A percentile compares a stretch with the other conserved stretches of the same genome.
These are phyloP conservation scores for Pyrus hybrid DNA, from an alignment of 331 rosid genomes.

Conservation along the genomic window DNA sequence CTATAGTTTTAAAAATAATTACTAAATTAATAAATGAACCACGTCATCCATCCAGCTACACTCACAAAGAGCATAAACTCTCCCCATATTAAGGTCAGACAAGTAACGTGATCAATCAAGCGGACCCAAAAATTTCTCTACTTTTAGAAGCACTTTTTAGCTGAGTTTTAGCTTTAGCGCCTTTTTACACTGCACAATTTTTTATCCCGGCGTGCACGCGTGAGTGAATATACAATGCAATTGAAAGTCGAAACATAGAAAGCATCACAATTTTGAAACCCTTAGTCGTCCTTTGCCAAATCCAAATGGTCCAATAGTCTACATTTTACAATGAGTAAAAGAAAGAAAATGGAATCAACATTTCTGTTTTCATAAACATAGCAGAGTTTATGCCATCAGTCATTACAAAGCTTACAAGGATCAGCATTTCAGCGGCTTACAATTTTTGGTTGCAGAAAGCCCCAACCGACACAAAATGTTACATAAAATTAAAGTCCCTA, in stretches of 20 bases:
- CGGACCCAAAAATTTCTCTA: not conserved
- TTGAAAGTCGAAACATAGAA: not conserved
- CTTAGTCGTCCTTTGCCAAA: not conserved
- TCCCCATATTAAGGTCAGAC: too few relatives aligned
- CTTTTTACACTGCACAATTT: too few relatives aligned
- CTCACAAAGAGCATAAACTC: too few relatives aligned
- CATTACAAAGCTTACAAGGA: not conserved
- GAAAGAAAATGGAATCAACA: constrained; percentile 20
- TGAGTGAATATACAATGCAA: constrained; percentile 10
- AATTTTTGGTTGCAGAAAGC: constrained; percentile 1
- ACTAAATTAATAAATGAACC: too few relatives aligned
- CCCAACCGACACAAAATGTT: constrained; percentile 19
- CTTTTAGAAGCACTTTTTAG: too few relatives aligned
- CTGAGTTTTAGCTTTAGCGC: not conserved
- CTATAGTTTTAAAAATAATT: too few relatives aligned
- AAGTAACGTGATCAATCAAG: too few relatives aligned
- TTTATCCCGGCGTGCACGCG: constrained; percentile 29
- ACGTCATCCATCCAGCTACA: too few relatives aligned
- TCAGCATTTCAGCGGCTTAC: constrained; percentile 12
- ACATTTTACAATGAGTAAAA: not conserved
- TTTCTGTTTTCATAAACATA: constrained; percentile 2
- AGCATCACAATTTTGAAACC: not conserved
- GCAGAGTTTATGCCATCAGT: not conserved
- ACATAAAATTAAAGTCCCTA: not conserved
- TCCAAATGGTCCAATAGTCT: not conserved